Percentiles rank a stretch among this genome's conserved stretches.
phyloP scores from a whole-genome alignment of 352 stramenopile genomes.

The Thalassiosira pacifica region DNA sequence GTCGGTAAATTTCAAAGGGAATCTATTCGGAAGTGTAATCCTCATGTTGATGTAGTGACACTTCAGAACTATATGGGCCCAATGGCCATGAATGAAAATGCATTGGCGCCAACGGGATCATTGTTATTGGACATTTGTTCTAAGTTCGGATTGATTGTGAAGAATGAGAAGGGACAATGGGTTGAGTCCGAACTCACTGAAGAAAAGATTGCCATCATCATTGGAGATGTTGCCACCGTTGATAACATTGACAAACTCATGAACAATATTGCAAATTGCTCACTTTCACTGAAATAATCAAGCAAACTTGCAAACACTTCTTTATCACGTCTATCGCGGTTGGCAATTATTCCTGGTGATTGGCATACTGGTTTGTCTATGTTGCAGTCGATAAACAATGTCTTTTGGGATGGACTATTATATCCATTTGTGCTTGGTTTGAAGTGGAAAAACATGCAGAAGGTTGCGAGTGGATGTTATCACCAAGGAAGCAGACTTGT shows the following conservation, averaged over 20 bases:
- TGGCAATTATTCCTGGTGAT: constrained; percentile 28
- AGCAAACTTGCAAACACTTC: constrained; percentile 1
- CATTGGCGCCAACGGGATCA: neutral
- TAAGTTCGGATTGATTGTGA: constrained; percentile 1
- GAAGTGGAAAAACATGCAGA: constrained; percentile 14
- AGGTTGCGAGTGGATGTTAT: constrained; percentile 4
- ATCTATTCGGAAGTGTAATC: neutral
- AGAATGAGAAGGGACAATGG: neutral
- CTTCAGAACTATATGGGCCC: neutral
- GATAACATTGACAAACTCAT: constrained; percentile 10
- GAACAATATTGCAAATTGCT: neutral
- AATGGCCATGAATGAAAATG: neutral
- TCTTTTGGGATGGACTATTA: constrained; percentile 12
- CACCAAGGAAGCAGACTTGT: constrained; percentile 8
- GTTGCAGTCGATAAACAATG: constrained; percentile 17
- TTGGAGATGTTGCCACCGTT: neutral
- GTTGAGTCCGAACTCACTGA: neutral
- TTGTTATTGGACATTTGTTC: constrained; percentile 5
- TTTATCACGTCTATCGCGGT: neutral
- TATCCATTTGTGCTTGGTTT: constrained; percentile 1
- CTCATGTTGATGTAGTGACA: neutral
- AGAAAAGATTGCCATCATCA: neutral
- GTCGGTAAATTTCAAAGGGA: neutral
- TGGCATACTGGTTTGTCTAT: constrained; percentile 33
- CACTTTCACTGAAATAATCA: neutral